Percentiles rank a stretch among this genome's conserved stretches.
These are phyloP conservation scores for Lactifluus pinguis DNA, from an alignment of 768 basidiomycete species.

Conservation along the genomic window DNA sequence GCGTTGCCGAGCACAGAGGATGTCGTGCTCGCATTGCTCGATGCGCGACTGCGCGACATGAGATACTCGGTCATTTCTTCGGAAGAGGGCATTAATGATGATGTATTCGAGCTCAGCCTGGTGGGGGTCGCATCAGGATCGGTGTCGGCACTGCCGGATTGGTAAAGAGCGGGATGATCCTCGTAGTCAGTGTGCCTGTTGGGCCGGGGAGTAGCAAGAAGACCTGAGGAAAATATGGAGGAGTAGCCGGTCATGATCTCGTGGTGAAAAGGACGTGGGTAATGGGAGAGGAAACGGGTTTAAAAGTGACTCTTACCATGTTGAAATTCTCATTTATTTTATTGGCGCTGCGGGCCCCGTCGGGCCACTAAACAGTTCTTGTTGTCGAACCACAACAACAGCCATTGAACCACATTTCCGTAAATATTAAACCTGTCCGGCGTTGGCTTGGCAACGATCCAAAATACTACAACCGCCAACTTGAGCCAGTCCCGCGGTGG, in stretches of 20 bases:
- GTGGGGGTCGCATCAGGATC: conserved; percentile 32
- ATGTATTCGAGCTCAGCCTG: conserved; percentile 16
- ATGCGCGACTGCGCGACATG: conserved; percentile 25
- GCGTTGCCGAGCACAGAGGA: conserved; percentile 8
- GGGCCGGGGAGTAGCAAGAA: conserved; percentile 41
- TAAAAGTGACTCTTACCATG: neutral
- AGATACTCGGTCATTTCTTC: conserved; percentile 23
- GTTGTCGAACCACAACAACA: neutral
- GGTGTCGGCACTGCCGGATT: conserved; percentile 27
- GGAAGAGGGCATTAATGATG: conserved; percentile 20
- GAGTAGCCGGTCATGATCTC: conserved; percentile 42
- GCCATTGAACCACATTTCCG: neutral
- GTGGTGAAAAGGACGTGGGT: neutral
- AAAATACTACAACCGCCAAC: neutral
- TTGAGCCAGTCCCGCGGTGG: neutral
- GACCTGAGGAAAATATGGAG: conserved; percentile 60
- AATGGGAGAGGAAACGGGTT: neutral
- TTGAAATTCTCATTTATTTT: conserved; percentile 5
- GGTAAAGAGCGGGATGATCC: conserved; percentile 19
- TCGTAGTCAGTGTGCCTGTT: conserved; percentile 8
- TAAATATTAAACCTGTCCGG: neutral
- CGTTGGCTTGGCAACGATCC: neutral
- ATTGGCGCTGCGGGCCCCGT: neutral
- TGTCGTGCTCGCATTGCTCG: conserved; percentile 19
- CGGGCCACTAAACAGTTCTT: neutral